Percentiles rank a stretch among this genome's conserved stretches.
These are phyloP conservation scores for Aspergillus proliferans DNA, from an alignment of 2,329 filamentous ascomycete genomes.

Conservation along the genomic window DNA sequence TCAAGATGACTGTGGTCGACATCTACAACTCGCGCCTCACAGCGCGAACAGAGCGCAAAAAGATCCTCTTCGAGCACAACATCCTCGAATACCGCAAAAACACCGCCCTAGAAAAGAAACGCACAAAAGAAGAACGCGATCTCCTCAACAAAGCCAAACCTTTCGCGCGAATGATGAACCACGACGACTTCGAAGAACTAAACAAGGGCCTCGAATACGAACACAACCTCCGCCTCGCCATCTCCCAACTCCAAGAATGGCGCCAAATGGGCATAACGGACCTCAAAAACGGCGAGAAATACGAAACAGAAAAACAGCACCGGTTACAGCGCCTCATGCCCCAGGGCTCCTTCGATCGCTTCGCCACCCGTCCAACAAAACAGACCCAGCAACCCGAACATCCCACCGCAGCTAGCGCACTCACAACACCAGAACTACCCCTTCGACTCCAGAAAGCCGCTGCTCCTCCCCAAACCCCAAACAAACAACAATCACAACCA, in stretches of 20 bases:
- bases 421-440: slow-evolving; percentile 74
- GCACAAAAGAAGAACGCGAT: slow-evolving; percentile 91
- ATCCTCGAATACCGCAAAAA: slow-evolving; percentile 92
- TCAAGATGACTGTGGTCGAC: slow-evolving; percentile 97
- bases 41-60: slow-evolving; percentile 86
- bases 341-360: slow-evolving; percentile 77
- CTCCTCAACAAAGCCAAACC: slow-evolving; percentile 90
- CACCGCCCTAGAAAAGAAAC: slow-evolving; percentile 81
- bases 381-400: slow-evolving; percentile 63
- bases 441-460: slow-evolving; percentile 49
- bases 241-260: slow-evolving; percentile 90
- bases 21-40: slow-evolving; percentile 94
- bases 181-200: slow-evolving; percentile 79
- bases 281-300: slow-evolving; percentile 80
- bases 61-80: slow-evolving; percentile 92
- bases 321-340: slow-evolving; percentile 61
- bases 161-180: slow-evolving; percentile 94
- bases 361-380: slow-evolving; percentile 64
- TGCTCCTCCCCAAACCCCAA: slow-evolving; percentile 4
- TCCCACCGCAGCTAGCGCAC: slow-evolving; percentile 65
- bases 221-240: slow-evolving; percentile 82
- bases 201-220: slow-evolving; percentile 83
- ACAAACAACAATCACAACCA: not conserved
- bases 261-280: slow-evolving; percentile 76
- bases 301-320: slow-evolving; percentile 77